Conservation (phyloP, 306 rosid species). For the Parietaria judaica region DNA sequence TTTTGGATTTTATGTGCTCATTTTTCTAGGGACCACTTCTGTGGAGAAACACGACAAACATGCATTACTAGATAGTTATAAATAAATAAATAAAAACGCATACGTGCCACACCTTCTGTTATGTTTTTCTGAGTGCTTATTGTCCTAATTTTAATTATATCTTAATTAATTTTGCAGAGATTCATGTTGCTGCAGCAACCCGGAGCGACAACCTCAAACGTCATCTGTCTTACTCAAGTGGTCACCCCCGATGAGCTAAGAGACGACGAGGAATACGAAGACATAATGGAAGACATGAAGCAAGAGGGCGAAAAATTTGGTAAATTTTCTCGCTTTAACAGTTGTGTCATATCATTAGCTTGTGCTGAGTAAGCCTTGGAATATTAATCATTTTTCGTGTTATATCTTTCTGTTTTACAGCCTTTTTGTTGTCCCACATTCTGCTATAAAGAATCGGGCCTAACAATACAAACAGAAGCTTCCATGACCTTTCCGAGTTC, state of each 20-base stretch:
- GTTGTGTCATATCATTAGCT: not conserved
- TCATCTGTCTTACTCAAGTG: constrained; percentile 76
- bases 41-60: no score
- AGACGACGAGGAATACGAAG: constrained; percentile 86
- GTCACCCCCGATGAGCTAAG: constrained; percentile 79
- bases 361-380: constrained; percentile 14
- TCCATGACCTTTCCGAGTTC: constrained; percentile 49
- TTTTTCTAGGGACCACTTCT: no score
- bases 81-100: no score
- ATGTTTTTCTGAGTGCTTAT: no score
- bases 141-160: not conserved
- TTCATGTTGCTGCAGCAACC: constrained; percentile 73
- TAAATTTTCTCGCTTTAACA: constrained; percentile 11
- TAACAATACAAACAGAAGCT: constrained; percentile 69
- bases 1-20: no score
- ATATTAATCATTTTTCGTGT: constrained; percentile 34
- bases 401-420: constrained; percentile 70
- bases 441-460: constrained; percentile 75
- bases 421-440: constrained; percentile 64
- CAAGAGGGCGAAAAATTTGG: constrained; percentile 91
- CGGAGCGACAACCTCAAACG: constrained; percentile 64
- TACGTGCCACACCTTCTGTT: no score
- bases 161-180: constrained; percentile 38
- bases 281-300: constrained; percentile 86
- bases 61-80: no score